Percentiles rank a stretch among this genome's conserved stretches.
phyloP scores from a whole-genome alignment of 1,284 basidiomycete species.

The Tilletia caries region DNA sequence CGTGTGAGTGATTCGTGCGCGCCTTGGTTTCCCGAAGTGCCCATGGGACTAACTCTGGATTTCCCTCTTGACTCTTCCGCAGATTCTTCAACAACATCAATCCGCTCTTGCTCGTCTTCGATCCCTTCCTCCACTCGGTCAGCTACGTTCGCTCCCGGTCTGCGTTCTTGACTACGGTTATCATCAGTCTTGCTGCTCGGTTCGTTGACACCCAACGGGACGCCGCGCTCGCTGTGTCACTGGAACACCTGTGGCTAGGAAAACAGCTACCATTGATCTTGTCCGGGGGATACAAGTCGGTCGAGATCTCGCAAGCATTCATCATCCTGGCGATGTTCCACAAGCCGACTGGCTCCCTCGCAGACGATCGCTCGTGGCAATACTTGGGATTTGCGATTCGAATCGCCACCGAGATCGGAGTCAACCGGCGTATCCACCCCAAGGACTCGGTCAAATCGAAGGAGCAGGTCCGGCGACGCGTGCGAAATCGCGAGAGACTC shows the following conservation, averaged over 20 bases:
- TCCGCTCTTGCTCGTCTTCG: constrained; percentile 39
- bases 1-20: neutral
- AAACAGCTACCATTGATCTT: constrained; percentile 40
- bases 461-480: constrained; percentile 39
- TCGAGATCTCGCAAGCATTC: constrained; percentile 44
- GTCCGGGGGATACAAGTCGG: constrained; percentile 42
- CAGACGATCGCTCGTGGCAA: constrained; percentile 47
- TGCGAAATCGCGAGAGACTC: constrained; percentile 38
- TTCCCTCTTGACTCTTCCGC: neutral
- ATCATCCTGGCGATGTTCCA: constrained; percentile 39
- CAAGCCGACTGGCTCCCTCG: constrained; percentile 37
- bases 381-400: constrained; percentile 44
- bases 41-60: neutral
- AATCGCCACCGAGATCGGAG: constrained; percentile 44
- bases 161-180: constrained; percentile 41
- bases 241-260: constrained; percentile 39
- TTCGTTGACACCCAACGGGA: constrained; percentile 34
- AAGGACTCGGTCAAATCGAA: constrained; percentile 26
- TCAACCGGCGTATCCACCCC: constrained; percentile 37
- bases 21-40: neutral
- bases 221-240: constrained; percentile 32
- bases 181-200: constrained; percentile 37
- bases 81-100: constrained; percentile 46
- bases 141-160: constrained; percentile 38
- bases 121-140: constrained; percentile 42